Conservation (phyloP, 257 asterid genomes). For the Nicotiana attenuata region DNA sequence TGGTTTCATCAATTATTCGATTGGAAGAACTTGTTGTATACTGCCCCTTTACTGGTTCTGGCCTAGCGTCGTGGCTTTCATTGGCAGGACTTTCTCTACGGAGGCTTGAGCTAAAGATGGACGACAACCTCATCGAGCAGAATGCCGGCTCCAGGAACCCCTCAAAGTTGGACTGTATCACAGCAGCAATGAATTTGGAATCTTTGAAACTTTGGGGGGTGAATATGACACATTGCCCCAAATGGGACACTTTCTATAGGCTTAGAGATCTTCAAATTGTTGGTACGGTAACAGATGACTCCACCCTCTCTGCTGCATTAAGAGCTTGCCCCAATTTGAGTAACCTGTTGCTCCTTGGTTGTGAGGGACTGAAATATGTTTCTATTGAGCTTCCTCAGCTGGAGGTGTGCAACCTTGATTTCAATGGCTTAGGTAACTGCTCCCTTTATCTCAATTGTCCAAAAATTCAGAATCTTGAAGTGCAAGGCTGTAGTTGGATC, state of each 20-base stretch:
- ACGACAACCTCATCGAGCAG: slow-evolving; percentile 47
- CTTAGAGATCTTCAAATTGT: slow-evolving; percentile 88
- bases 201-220: slow-evolving; percentile 94
- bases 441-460: slow-evolving; percentile 49
- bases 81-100: slow-evolving; percentile 43
- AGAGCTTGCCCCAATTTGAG: slow-evolving; percentile 72
- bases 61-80: slow-evolving; percentile 70
- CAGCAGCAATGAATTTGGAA: slow-evolving; percentile 68
- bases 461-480: slow-evolving; percentile 61
- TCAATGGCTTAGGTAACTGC: slow-evolving; percentile 72
- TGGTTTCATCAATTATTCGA: slow-evolving; percentile 46
- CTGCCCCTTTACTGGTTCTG: slow-evolving; percentile 64
- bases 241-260: slow-evolving; percentile 67
- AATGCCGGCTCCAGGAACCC: slow-evolving; percentile 32
- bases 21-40: slow-evolving; percentile 81
- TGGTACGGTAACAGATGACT: slow-evolving; percentile 79
- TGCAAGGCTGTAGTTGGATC: slow-evolving; percentile 86
- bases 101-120: slow-evolving; percentile 87
- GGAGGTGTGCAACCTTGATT: slow-evolving; percentile 72
- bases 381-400: slow-evolving; percentile 56
- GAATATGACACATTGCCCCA: slow-evolving; percentile 62
- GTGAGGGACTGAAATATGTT: slow-evolving; percentile 68
- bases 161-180: slow-evolving; percentile 70
- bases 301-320: slow-evolving; percentile 51
- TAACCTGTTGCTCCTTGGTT: slow-evolving; percentile 72